Conservation (phyloP, 805 yeast genomes). For the Suhomyces kilbournensis region DNA sequence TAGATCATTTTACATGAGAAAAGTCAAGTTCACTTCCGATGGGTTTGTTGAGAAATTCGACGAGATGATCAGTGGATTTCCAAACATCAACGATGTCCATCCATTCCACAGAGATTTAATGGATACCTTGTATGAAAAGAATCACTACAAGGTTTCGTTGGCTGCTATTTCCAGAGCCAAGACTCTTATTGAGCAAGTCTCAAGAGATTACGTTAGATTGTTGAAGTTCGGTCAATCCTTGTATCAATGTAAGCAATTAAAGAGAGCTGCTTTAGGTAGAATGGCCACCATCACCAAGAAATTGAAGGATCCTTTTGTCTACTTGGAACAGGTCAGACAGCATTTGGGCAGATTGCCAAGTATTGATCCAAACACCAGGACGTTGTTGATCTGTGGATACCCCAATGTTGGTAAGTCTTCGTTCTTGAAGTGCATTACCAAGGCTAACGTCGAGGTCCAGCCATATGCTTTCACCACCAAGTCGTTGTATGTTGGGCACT, state of each 20-base stretch:
- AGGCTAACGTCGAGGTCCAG: conserved; percentile 98
- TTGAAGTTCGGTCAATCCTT: conserved; percentile 96
- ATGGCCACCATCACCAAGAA: conserved; percentile 98
- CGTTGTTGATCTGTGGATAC: conserved; percentile 95
- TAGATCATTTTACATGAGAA: conserved; percentile 96
- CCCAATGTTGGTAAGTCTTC: conserved; percentile 99
- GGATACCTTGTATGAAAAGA: conserved; percentile 97
- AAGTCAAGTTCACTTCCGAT: conserved; percentile 93
- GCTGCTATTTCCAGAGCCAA: conserved; percentile 95
- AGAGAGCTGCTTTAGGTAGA: conserved; percentile 98
- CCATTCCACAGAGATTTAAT: conserved; percentile 97
- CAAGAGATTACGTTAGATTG: conserved; percentile 91
- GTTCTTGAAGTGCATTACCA: conserved; percentile 86
- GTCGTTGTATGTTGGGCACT: conserved; percentile 96
- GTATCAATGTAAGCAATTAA: conserved; percentile 97
- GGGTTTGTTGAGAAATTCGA: conserved; percentile 92
- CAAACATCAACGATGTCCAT: conserved; percentile 94
- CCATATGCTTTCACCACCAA: conserved; percentile 99
- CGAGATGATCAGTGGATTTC: conserved; percentile 84
- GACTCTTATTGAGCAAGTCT: conserved; percentile 89
- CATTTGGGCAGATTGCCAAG: conserved; percentile 97
- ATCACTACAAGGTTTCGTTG: conserved; percentile 94
- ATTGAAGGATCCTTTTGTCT: conserved; percentile 87
- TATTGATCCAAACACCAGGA: conserved; percentile 98
- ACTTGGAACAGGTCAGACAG: conserved; percentile 98